Evolutionary conservation across 257 asterid species (phyloP).

Genomic region (Solanum bukasovii): DNA sequence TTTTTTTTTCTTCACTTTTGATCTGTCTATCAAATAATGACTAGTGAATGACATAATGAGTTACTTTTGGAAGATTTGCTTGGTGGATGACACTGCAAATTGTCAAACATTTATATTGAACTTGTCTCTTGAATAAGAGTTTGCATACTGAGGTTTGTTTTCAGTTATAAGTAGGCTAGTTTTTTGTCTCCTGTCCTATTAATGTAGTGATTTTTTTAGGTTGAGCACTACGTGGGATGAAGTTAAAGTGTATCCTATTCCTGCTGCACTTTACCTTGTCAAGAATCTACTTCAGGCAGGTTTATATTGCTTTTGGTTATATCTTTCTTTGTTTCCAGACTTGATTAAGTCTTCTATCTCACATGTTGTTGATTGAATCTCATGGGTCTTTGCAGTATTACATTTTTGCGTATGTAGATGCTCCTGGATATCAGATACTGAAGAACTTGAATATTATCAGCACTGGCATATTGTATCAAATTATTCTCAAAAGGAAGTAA

Average conservation of each 20-base stretch:
- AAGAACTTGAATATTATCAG: slow-evolving; percentile 94
- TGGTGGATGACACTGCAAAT: not conserved
- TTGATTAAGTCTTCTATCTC: not conserved
- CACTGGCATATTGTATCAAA: slow-evolving; percentile 84
- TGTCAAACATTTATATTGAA: not conserved
- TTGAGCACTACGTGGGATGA: slow-evolving; percentile 90
- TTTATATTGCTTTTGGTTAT: slow-evolving; percentile 4
- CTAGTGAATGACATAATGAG: not conserved
- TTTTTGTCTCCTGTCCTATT: slow-evolving; percentile 3
- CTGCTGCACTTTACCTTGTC: slow-evolving; percentile 89
- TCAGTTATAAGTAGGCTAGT: not conserved
- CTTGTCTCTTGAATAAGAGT: not conserved
- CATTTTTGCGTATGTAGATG: slow-evolving; percentile 96
- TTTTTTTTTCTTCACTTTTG: not conserved
- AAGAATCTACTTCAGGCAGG: slow-evolving; percentile 95
- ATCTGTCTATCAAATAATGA: not conserved
- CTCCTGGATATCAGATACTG: slow-evolving; percentile 98
- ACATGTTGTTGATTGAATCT: slow-evolving; percentile 3
- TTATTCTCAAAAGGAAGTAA: slow-evolving; percentile 90
- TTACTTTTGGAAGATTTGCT: not conserved
- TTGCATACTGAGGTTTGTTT: not conserved
- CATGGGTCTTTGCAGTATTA: slow-evolving; percentile 67
- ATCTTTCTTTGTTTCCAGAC: not conserved
- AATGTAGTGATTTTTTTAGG: slow-evolving; percentile 24
- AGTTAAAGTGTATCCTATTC: slow-evolving; percentile 92